These are phyloP conservation scores for Candida broadrunensis DNA, from an alignment of 805 yeast species.

Conservation along the genomic window DNA sequence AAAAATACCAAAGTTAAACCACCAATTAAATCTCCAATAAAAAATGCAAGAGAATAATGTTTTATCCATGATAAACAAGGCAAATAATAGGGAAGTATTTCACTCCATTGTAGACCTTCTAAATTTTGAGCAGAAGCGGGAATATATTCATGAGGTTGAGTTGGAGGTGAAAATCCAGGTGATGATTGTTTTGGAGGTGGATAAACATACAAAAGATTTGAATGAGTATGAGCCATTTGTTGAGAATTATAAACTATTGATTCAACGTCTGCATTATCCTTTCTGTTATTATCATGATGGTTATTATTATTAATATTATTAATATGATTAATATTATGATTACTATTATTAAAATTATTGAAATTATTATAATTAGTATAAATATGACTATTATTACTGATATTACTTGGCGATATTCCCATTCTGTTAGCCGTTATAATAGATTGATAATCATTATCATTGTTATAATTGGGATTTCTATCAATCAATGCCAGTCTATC, in stretches of 20 bases:
- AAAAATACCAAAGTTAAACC: constrained; percentile 88
- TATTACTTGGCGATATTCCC: neutral
- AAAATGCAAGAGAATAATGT: constrained; percentile 36
- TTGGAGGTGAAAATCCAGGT: too few relatives aligned
- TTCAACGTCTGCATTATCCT: constrained; percentile 6
- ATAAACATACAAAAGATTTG: neutral
- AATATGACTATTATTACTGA: neutral
- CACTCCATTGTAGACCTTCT: constrained; percentile 24
- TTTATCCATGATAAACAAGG: constrained; percentile 72
- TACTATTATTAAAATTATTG: neutral
- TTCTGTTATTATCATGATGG: too few relatives aligned
- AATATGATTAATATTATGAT: neutral
- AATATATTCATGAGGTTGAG: constrained; percentile 13
- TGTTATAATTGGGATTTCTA: too few relatives aligned
- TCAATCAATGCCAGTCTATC: neutral
- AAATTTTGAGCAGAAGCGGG: constrained; percentile 17
- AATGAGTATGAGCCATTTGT: neutral
- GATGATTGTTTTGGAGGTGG: neutral
- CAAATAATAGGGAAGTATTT: constrained; percentile 55
- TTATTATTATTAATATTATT: neutral
- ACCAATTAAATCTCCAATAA: constrained; percentile 68
- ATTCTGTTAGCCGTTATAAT: neutral
- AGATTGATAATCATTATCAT: neutral
- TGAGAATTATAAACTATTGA: constrained; percentile 4
- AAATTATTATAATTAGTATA: neutral